Percentiles rank a stretch among this genome's conserved stretches.
Evolutionary conservation across 345 rosid species (phyloP).

Genomic region (Tarenaya hassleriana): DNA sequence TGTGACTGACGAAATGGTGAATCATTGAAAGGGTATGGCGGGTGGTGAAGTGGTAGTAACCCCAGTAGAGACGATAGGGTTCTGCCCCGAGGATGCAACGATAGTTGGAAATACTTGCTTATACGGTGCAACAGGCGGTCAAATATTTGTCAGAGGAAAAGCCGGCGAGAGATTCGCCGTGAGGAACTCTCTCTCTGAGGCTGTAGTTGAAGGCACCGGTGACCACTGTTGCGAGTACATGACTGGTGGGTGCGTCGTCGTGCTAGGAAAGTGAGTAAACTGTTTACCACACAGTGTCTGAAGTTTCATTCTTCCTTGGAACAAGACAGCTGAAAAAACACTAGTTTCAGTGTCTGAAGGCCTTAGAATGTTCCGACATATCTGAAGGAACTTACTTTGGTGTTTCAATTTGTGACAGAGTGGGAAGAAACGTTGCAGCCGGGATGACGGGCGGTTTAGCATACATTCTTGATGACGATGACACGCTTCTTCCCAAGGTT

Average conservation of each 20-base stretch:
- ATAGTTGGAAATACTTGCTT: slow-evolving; percentile 96
- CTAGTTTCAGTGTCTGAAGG: too few species aligned
- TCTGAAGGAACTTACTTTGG: slow-evolving; percentile 3
- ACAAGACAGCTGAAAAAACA: background rate
- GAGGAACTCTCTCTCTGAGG: slow-evolving; percentile 93
- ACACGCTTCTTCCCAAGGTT: slow-evolving; percentile 86
- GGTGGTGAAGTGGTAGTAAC: slow-evolving; percentile 93
- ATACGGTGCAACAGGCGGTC: slow-evolving; percentile 98
- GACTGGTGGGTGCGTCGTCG: slow-evolving; percentile 97
- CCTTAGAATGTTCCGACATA: too few species aligned
- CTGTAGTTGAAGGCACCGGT: slow-evolving; percentile 98
- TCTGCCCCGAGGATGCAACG: slow-evolving; percentile 85
- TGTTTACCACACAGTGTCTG: too few species aligned
- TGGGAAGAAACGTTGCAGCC: slow-evolving; percentile 98
- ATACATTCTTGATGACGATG: slow-evolving; percentile 86
- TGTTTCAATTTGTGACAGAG: slow-evolving; percentile 45
- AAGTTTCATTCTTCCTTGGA: background rate
- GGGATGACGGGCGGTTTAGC: slow-evolving; percentile 99
- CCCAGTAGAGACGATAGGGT: slow-evolving; percentile 70
- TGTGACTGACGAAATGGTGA: slow-evolving; percentile 19
- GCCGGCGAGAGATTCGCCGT: slow-evolving; percentile 99
- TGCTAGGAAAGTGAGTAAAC: slow-evolving; percentile 88
- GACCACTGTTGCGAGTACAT: slow-evolving; percentile 98
- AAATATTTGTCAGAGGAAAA: slow-evolving; percentile 87
- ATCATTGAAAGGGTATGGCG: slow-evolving; percentile 75